A percentile compares a stretch with the other conserved stretches of the same genome.
Conservation (phyloP, 2,329 filamentous ascomycete species). For the Calonectria hawksworthii region DNA sequence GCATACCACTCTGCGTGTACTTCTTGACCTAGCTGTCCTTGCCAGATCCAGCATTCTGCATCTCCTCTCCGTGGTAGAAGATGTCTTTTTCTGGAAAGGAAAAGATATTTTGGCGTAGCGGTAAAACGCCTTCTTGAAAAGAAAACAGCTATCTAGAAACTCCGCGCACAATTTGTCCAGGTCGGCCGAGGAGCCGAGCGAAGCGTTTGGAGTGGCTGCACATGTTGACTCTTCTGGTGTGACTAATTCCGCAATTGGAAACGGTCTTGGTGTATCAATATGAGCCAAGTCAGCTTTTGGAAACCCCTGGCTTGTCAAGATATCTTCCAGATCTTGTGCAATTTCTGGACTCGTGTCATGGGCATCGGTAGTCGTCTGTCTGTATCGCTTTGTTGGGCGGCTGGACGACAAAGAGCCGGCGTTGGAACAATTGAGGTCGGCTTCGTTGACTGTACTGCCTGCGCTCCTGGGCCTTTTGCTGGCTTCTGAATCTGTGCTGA, state of each 20-base stretch:
- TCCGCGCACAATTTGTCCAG: constrained; percentile 7
- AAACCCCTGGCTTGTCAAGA: not conserved
- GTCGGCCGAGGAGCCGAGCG: not conserved
- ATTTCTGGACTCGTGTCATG: not conserved
- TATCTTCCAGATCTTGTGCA: not conserved
- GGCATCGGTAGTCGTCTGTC: not conserved
- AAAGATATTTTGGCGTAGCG: not conserved
- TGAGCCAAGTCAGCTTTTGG: not conserved
- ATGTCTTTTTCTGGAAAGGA: not conserved
- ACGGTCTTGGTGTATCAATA: not conserved
- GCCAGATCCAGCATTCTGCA: constrained; percentile 9
- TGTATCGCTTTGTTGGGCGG: not conserved
- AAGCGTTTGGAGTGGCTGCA: not conserved
- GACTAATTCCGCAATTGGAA: not conserved
- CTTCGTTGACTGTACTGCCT: not conserved
- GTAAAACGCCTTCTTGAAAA: not conserved
- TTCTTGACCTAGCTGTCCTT: not conserved
- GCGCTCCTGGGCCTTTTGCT: not conserved
- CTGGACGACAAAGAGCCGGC: not conserved
- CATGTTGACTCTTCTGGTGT: not conserved
- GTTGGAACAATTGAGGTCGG: too few relatives aligned
- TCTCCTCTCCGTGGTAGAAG: not conserved
- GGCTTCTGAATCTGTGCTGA: not conserved
- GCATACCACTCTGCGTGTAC: not conserved
- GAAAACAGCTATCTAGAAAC: constrained; percentile 1